Conservation (phyloP, 345 rosid genomes). For the Boechera retrofracta region DNA sequence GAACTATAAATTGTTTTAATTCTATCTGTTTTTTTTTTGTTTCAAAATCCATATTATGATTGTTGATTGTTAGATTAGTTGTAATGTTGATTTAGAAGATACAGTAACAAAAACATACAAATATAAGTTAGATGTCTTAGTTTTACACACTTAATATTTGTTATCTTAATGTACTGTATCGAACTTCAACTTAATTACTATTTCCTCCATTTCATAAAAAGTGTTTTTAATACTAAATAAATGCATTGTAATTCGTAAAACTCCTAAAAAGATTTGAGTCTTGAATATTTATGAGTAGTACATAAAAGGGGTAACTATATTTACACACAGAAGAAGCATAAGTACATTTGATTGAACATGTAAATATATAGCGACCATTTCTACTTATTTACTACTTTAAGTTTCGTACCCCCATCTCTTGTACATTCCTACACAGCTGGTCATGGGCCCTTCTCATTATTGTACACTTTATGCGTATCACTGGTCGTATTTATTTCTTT, state of each 20-base stretch:
- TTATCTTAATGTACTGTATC: neutral
- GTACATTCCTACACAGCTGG: slow-evolving; percentile 44
- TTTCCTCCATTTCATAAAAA: too few relatives aligned
- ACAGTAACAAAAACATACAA: neutral
- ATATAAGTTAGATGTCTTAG: neutral
- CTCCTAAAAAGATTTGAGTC: neutral
- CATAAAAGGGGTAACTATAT: slow-evolving; percentile 19
- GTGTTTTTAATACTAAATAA: neutral
- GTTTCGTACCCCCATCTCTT: slow-evolving; percentile 37
- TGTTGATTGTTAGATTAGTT: neutral
- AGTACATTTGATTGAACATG: slow-evolving; percentile 44
- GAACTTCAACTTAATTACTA: slow-evolving; percentile 6
- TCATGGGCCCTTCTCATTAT: slow-evolving; percentile 39
- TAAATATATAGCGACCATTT: slow-evolving; percentile 35
- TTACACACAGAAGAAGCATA: slow-evolving; percentile 34
- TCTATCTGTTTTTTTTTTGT: neutral
- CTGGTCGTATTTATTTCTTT: slow-evolving; percentile 18
- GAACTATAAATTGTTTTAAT: neutral
- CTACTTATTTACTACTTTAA: slow-evolving; percentile 42
- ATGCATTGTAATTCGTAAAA: slow-evolving; percentile 1
- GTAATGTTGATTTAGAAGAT: neutral
- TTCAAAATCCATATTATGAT: neutral
- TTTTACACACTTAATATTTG: neutral
- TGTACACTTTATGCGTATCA: slow-evolving; percentile 31
- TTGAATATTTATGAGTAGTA: neutral